Evolutionary conservation across 352 stramenopile genomes (phyloP), one percentile per base, ranked within the genome.

Genomic region (Phytophthora tubulina): DNA sequence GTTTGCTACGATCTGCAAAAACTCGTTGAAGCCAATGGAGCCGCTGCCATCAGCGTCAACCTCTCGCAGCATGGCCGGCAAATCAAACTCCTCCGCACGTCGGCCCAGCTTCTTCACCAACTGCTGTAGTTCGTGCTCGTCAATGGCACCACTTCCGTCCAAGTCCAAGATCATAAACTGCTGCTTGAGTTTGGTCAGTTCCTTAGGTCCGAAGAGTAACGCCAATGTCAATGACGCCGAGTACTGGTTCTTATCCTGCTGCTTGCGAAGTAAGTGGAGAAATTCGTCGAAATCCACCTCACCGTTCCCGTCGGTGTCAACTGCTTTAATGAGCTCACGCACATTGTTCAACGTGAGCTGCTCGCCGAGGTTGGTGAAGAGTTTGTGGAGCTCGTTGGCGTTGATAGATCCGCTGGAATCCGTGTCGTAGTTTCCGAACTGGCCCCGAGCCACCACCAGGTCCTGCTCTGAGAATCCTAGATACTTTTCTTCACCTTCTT

Each of bases 241-340:
- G 64, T 92, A 92, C 58, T 82, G 75, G 39, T 94, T 92, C 41
- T 82, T 82, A 33, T 79, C 56, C 35, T 89, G 78, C 41, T 94
- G 87, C n/a, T 75, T 78, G 1, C 78, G 70, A 15, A 94, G 44
- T 6, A 94, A 79, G 48, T 78, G 58, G 9, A 92, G 63, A 53
- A 93, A 94, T 62, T 92, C 83, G 8, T 90, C 76, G 33, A 94
- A 89, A 27, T 90, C 82, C 17, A 94, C 81, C 17, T 92, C 79
- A 21, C 80, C 84, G n/a, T 90, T 91, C 13, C 67, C 52, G 63
- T 92, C 88, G 0, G 50, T 68, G 51, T 92, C 85, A 8, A 91
- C 76, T 38, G 84, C 67, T 30, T 78, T 66, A 48, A 94, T 88
- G 63, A 92, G 68, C 4, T 84, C 82, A 42, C 85, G 50, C 7